Percentiles rank a stretch among this genome's conserved stretches.
Evolutionary conservation across 2,329 filamentous ascomycete species (phyloP).

Genomic region (Chrysoporthe austroafricana): DNA sequence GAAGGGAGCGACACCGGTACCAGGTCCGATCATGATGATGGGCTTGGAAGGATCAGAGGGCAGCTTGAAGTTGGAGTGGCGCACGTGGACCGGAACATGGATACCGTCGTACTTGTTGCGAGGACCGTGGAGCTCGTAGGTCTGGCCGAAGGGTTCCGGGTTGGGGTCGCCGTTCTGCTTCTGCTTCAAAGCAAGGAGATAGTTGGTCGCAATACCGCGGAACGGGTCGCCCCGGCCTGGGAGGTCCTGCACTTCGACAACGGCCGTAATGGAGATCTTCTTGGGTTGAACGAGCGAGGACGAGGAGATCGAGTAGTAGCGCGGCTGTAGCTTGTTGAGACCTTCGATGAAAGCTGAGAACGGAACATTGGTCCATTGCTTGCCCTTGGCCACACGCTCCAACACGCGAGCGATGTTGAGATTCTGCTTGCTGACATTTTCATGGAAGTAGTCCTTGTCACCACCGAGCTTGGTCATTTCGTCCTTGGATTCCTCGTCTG

Average conservation of each 20-base stretch:
- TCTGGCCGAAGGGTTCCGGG: constrained; percentile 81
- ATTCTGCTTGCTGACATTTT: constrained; percentile 78
- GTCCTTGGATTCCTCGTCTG: constrained; percentile 79
- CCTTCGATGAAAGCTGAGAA: constrained; percentile 96
- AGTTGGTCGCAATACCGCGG: constrained; percentile 96
- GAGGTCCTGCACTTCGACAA: constrained; percentile 83
- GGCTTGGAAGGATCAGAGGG: constrained; percentile 94
- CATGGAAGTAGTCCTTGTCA: constrained; percentile 94
- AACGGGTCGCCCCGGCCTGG: constrained; percentile 77
- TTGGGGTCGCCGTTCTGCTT: constrained; percentile 90
- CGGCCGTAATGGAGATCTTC: constrained; percentile 92
- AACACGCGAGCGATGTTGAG: constrained; percentile 91
- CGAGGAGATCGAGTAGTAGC: constrained; percentile 99
- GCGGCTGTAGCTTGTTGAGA: constrained; percentile 90
- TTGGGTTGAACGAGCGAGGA: constrained; percentile 93
- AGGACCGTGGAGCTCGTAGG: constrained; percentile 85
- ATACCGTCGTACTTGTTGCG: constrained; percentile 97
- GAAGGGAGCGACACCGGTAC: constrained; percentile 96
- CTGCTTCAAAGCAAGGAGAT: constrained; percentile 90
- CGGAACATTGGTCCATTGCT: constrained; percentile 82
- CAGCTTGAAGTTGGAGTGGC: constrained; percentile 98
- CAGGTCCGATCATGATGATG: constrained; percentile 93
- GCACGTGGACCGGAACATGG: constrained; percentile 91
- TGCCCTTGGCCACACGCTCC: constrained; percentile 69
- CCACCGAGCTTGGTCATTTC: constrained; percentile 87